Evolutionary conservation across 2,329 filamentous ascomycete species (phyloP), one percentile per base, ranked within the genome.

Genomic region (Fusarium tricinctum): DNA sequence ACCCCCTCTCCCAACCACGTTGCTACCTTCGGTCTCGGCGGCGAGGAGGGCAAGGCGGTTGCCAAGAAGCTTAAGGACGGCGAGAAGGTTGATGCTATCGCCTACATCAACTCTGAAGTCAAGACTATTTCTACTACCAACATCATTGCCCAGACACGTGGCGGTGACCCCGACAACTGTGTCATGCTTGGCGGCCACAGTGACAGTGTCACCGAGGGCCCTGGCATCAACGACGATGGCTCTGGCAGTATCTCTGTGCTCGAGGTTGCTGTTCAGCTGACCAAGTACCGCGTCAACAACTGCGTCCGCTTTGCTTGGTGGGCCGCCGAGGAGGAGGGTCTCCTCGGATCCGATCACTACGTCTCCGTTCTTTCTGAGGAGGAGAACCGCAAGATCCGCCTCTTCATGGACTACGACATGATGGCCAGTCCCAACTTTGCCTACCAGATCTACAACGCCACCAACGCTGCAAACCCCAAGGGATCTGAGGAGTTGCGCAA

Each of bases 211-310:
- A 74, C 81, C 1, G 88, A 86, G 51, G 89, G 89, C 1, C 88
- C 89, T 1, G 91, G 91, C 20, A 93, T 94, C 83, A 94, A 94
- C 77, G 91, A 94, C 71, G 90, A 94, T 73, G 91, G 91, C 46
- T 90, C 89, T 5, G 91, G 91, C 56, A 88, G 85, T 33, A 73
- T 88, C 55, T 85, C 86, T 1, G 79, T 91, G 7, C 83, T 91
- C 39, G 89, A 91, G 74, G 81, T 91, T 10, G 88, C 89, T 2
- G 84, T 82, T 3, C 87, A 89, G 68, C 80, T 91, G 57, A 78
- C 83, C 59, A 82, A 83, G 20, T 90, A 85, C 77, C 78, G 77
- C 33, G 87, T 90, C 70, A 86, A 86, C 75, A 91, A 91, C 80
- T 89, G 87, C 69, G 87, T 91, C 20, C 86, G 88, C 50, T 90